A percentile compares a stretch with the other conserved stretches of the same genome.
phyloP scores from a whole-genome alignment of 805 yeast genomes.

The Zygosaccharomyces rouxii region DNA sequence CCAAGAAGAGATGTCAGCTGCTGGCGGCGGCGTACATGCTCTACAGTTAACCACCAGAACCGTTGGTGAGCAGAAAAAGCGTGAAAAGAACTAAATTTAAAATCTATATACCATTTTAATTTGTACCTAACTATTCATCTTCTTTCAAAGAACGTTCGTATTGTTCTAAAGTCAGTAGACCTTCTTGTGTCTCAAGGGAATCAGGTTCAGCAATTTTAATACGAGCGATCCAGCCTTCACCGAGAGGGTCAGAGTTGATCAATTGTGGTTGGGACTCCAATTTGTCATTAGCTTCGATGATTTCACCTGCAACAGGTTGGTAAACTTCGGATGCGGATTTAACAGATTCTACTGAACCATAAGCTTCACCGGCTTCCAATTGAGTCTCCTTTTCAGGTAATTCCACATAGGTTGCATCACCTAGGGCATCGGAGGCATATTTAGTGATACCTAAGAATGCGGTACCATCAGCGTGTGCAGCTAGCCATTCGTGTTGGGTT shows the following conservation, averaged over 20 bases:
- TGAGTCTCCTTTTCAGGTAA: slow-evolving; percentile 68
- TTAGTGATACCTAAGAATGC: slow-evolving; percentile 90
- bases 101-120: neutral
- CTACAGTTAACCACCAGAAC: slow-evolving; percentile 82
- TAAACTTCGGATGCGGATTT: slow-evolving; percentile 92
- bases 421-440: slow-evolving; percentile 94
- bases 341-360: slow-evolving; percentile 93
- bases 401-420: slow-evolving; percentile 94
- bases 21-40: slow-evolving; percentile 75
- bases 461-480: slow-evolving; percentile 74
- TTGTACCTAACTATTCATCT: slow-evolving; percentile 35
- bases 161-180: slow-evolving; percentile 50
- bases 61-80: slow-evolving; percentile 23
- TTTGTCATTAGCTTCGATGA: slow-evolving; percentile 63
- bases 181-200: slow-evolving; percentile 41
- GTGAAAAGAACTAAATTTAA: neutral
- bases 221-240: slow-evolving; percentile 90
- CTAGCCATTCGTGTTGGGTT: slow-evolving; percentile 92
- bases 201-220: slow-evolving; percentile 50
- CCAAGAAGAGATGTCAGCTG: slow-evolving; percentile 55
- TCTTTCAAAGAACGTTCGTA: slow-evolving; percentile 58
- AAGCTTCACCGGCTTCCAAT: slow-evolving; percentile 67
- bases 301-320: slow-evolving; percentile 76
- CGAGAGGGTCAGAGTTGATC: slow-evolving; percentile 86
- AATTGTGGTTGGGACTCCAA: slow-evolving; percentile 70